Base-by-base conservation (phyloP, 2,329 filamentous ascomycete genomes). In the Fusarium praegraminearum region DNA sequence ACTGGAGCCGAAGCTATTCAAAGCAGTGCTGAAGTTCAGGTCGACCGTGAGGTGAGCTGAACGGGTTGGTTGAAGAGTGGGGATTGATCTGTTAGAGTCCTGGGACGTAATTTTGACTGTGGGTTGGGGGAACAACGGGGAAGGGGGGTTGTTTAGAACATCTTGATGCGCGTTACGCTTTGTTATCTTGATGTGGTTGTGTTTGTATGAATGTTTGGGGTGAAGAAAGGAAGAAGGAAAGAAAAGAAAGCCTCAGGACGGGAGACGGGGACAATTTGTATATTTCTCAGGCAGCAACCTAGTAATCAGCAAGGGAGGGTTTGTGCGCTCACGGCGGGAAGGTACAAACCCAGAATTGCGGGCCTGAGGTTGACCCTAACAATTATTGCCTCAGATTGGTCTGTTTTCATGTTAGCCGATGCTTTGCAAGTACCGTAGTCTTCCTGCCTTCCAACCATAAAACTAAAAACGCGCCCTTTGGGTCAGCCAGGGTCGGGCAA, bases 21-120 rank as follows among this genome's bases (percentile, higher is more conserved):
- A 81, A 85, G 88, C 87, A 82, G 82, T 82, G 85, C 85, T 86
- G 77, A 83, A 89, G 87, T 91, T 91, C 90, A 92, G 88, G 78
- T 87, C 86, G 81, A 87, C 87, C 87, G 81, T 81, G 84, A 84
- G 80, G 85, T 86, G 87, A 86, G 74, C 77, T 81, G 77, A 78
- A 77, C 69, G 46, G 12, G 35, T 73, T 81, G 54, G 73, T 81
- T 79, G 83, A 35, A 18, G 46, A 85, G 85, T 82, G 82, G 85
- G 76, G 83, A 80, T 73, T 72, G 73, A 71, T 73, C 69, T 78
- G 77, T 79, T 76, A 67, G 72, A 76, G 70, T 79, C 78, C 79
- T 76, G 75, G 73, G 84, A 86, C 80, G 79, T 76, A 86, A 88
- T 89, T 80, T 83, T 89, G 84, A 79, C 84, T 78, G 80, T 73